Evolutionary conservation across 2,329 filamentous ascomycete genomes (phyloP).

Genomic region (Ophioceras dolichostomum): DNA sequence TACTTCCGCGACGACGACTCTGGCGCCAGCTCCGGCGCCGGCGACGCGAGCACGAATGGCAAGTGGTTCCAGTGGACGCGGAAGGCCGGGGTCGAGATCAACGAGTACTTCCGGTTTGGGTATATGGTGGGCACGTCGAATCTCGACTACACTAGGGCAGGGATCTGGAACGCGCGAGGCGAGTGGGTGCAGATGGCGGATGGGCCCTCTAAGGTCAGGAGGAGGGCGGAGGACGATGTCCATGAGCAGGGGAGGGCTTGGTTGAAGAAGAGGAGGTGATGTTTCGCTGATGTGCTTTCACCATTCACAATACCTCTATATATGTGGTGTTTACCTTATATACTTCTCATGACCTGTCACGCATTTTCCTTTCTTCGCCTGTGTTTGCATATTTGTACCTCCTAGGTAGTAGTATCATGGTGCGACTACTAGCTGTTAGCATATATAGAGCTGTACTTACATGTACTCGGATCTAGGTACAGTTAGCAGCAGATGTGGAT

Average conservation of each 20-base stretch:
- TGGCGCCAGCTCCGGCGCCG: background rate
- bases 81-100: slow-evolving; percentile 27
- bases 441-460: no score
- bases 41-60: slow-evolving; percentile 1
- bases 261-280: background rate
- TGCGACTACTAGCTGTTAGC: no score
- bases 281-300: background rate
- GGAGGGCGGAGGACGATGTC: slow-evolving; percentile 5
- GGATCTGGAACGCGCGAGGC: slow-evolving; percentile 52
- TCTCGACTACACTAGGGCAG: slow-evolving; percentile 66
- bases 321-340: no score
- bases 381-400: no score
- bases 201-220: slow-evolving; percentile 40
- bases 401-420: no score
- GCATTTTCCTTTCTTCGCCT: no score
- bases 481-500: no score
- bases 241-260: background rate
- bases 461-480: no score
- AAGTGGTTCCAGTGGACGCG: slow-evolving; percentile 47
- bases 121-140: slow-evolving; percentile 54
- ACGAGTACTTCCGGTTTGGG: slow-evolving; percentile 69
- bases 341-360: no score
- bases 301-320: background rate
- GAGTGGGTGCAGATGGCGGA: slow-evolving; percentile 54
- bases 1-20: slow-evolving; percentile 47